Evolutionary conservation across 768 basidiomycete genomes (phyloP), one percentile per base, ranked within the genome.

Genomic region (Hygrophorus pudorinus): DNA sequence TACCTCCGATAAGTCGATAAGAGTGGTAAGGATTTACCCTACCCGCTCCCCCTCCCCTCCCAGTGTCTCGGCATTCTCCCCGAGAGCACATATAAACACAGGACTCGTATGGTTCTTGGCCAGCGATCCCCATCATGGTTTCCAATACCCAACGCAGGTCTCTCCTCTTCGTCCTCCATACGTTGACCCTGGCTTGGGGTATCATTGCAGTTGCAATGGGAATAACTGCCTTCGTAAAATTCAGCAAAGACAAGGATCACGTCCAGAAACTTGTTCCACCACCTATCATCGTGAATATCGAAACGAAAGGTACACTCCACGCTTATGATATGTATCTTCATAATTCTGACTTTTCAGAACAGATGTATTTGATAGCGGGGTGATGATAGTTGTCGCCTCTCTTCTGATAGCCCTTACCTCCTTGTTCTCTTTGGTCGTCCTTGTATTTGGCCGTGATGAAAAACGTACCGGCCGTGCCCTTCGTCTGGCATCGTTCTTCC

Each of bases 401-500:
- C 35, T 46, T 0, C 28, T 57, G 44, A 50, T 54, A 41, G 52
- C 45, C 40, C 7, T 56, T 31, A 24, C 52, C 17, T 48, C 51
- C 30, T 38, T 42, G 12, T 6, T 52, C 28, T 51, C 43, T 34
- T 11, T 54, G 30, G 28, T 50, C 7, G n/a, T 47, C 9, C 49
- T 54, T 29, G 20, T 54, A 18, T 24, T 44, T 2, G 51, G 40
- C 27, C 38, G 37, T 5, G 30, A 18, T 17, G n/a, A n/a, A n/a
- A n/a, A n/a, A n/a, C n/a, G n/a, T n/a, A n/a, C n/a, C n/a, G n/a
- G n/a, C 12, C 45, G 42, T n/a, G 47, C 47, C n/a, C 59, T 66
- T 37, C 53, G 51, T 18, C 12, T 62, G 24, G 66, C 68, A 55
- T 61, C 50, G 43, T 54, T 45, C 43, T 18, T 63, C 12, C 59